Evolutionary conservation across 108 stramenopile species (phyloP).

Genomic region (Chaetoceros tenuissimus): DNA sequence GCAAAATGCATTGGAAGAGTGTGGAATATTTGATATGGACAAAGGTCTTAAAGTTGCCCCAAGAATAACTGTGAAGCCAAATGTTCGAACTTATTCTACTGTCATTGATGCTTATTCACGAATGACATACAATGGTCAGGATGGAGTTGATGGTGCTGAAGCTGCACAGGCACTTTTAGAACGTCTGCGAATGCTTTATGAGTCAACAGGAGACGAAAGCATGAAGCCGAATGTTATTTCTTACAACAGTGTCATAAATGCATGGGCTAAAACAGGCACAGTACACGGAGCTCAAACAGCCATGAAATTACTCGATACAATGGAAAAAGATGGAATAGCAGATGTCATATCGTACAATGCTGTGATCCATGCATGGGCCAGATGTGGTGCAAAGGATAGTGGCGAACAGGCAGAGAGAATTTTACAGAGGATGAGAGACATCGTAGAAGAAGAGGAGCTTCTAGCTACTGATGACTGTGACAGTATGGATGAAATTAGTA

Average conservation of each 20-base stretch:
- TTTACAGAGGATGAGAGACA: constrained; percentile 46
- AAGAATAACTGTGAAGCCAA: constrained; percentile 8
- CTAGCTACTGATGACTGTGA: no score
- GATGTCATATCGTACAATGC: constrained; percentile 41
- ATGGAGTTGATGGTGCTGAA: constrained; percentile 28
- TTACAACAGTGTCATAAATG: constrained; percentile 49
- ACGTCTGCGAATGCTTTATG: constrained; percentile 14
- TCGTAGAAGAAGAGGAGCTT: no score
- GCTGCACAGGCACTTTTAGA: constrained; percentile 27
- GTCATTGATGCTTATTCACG: constrained; percentile 55
- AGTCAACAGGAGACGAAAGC: constrained; percentile 14
- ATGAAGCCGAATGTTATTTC: constrained; percentile 53
- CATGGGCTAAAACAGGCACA: constrained; percentile 26
- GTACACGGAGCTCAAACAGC: constrained; percentile 16
- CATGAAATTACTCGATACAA: constrained; percentile 20
- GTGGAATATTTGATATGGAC: neutral
- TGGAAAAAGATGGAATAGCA: constrained; percentile 29
- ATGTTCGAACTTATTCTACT: constrained; percentile 21
- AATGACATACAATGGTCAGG: no score
- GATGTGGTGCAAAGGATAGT: constrained; percentile 34
- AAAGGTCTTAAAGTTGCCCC: neutral
- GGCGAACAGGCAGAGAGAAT: constrained; percentile 44
- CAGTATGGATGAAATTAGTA: no score
- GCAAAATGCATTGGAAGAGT: neutral
- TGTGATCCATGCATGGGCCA: constrained; percentile 51